Base-by-base conservation (phyloP, 768 basidiomycete genomes). In the Phlegmacium glaucopus region DNA sequence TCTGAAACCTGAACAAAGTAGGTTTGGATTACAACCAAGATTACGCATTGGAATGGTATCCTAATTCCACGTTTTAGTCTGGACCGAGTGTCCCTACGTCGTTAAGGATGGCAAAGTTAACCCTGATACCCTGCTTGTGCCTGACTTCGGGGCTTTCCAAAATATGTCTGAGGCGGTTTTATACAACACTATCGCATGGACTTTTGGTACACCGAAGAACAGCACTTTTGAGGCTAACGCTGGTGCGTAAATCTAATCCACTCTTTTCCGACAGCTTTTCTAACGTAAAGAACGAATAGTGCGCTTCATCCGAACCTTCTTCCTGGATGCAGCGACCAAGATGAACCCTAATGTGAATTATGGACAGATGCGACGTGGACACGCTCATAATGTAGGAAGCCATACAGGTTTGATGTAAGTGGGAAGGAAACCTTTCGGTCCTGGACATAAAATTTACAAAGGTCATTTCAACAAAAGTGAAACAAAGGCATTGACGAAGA, bases 41-140 rank as follows among this genome's bases (percentile, higher is more conserved):
- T 28, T 11, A 26, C 11, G 45, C 39, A 16, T 3, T 18, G 40
- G 15, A 29, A 17, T 5, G 12, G 9, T 35, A 7, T 27, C 18
- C 27, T 9, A 17, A 39, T 13, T 50, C 18, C 47, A 34, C 36
- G 9, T 32, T 34, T 25, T 27, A 63, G 82, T 81, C 32, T 83
- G 81, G 80, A 70, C 61, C 18, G 73, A 67, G 12, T 87, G 85
- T 57, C 70, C 71, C 6, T 87, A 85, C 57, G 64, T 68, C 41
- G 59, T 59, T 16, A 69, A 76, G 8, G 84, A 87, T 49, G 85
- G 85, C 6, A 61, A 70, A 45, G 81, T 85, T 60, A 84, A 84
- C 60, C 83, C 85, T 1, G 85, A 85, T 52, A 75, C 68, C 3
- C 76, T 77, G 13, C 61, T 72, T 12, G 68, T 85, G 49, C 72